A percentile compares a stretch with the other conserved stretches of the same genome.
phyloP scores from a whole-genome alignment of 75 land plant species.

The Pinus tabuliformis region DNA sequence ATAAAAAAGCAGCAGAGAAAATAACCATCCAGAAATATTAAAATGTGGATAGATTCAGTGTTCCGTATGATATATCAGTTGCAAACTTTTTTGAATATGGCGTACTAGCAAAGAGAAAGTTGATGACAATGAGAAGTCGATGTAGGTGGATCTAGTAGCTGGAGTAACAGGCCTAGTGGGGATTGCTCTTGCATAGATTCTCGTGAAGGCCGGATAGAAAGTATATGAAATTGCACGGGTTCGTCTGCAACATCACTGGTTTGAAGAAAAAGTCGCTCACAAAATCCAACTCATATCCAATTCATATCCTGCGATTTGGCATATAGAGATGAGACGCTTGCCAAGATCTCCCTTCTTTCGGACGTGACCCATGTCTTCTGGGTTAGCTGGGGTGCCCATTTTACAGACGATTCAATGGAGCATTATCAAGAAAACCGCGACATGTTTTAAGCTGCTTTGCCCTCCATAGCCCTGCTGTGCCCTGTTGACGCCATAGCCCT shows the following conservation, averaged over 20 bases:
- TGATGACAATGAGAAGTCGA: too few relatives aligned
- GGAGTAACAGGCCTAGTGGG: constrained; percentile 29
- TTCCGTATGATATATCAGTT: too few relatives aligned
- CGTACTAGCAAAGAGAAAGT: too few relatives aligned
- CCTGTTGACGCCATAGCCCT: too few relatives aligned
- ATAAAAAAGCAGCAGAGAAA: too few relatives aligned
- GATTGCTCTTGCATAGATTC: neutral
- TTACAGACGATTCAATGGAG: constrained; percentile 24
- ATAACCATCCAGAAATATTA: too few relatives aligned
- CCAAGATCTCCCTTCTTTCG: constrained; percentile 40
- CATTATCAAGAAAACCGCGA: constrained; percentile 39
- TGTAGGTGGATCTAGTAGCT: constrained; percentile 7
- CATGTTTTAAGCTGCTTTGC: too few relatives aligned
- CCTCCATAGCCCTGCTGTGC: too few relatives aligned
- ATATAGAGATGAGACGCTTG: constrained; percentile 23
- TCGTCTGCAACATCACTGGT: neutral
- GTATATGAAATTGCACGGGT: constrained; percentile 51
- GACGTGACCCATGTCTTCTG: constrained; percentile 88
- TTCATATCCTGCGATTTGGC: constrained; percentile 64
- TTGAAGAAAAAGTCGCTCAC: neutral
- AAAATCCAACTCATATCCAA: too few relatives aligned
- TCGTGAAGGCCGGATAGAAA: neutral
- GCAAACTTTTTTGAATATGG: too few relatives aligned
- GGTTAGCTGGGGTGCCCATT: constrained; percentile 68
- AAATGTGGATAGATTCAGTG: too few relatives aligned